Evolutionary conservation across 108 stramenopile species (phyloP), one percentile per base, ranked within the genome.

Genomic region (Conticribra guillardii): DNA sequence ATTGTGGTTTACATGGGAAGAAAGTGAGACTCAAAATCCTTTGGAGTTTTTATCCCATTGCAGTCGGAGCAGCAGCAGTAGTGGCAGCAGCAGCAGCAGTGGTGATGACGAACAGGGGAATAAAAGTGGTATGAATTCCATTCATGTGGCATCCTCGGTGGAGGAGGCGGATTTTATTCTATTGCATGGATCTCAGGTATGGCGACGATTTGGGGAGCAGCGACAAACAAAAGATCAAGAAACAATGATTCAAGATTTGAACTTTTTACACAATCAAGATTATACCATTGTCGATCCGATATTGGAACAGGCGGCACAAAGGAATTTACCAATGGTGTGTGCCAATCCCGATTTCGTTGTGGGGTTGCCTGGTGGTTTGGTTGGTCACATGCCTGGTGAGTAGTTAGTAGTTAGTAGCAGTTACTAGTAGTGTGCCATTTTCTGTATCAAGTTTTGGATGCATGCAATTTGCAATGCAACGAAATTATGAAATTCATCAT

Each of bases 311-410:
- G 86, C 87, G 37, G n/a, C 68, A 3, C 52, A 77, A 4, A 73
- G 79, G 14, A 56, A 64, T 21, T 44, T 92, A 11, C 94, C 94
- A 11, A 84, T 89, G 86, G 52, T 89, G 26, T 89, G 88, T 56
- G 88, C 88, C 27, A 92, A 95, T 71, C 94, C 94, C 21, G 94
- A 95, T 65, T 81, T 90, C 37, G 64, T 90, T 47, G 78, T 85
- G 17, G 62, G 76, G 22, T 75, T 73, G 15, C 78, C 78, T 0
- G 85, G 85, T 48, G 86, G 82, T 22, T 58, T 57, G 9, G 81
- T 74, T 7, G 76, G 71, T 2, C 61, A 90, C 54, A 95, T 95
- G 93, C 93, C 90, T 0, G 93, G 59, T 85, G 28, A 52, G 26
- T 44, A 4, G 7, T 32, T 2, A 5, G 46, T 24, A 2, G 46